Percentiles rank a stretch among this genome's conserved stretches.
Conservation (phyloP, 2,329 filamentous ascomycete species). For the Penicillium sp. region DNA sequence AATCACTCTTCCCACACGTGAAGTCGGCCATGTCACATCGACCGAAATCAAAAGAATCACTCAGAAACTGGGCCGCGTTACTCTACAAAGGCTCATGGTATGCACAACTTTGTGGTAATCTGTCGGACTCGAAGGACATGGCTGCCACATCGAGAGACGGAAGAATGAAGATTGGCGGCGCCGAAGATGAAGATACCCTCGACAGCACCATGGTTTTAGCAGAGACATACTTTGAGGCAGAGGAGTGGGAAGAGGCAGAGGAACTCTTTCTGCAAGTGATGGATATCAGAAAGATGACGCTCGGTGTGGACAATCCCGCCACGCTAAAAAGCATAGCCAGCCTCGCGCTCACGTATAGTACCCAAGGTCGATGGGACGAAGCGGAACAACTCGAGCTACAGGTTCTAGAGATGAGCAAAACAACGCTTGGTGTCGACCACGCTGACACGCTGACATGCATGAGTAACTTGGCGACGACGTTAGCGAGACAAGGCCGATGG, state of each 20-base stretch:
- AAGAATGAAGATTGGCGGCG: not conserved
- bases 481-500: not conserved
- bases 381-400: not conserved
- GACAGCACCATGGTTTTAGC: slow-evolving; percentile 1
- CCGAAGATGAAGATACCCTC: not conserved
- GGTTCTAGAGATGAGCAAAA: not conserved
- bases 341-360: not conserved
- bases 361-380: not conserved
- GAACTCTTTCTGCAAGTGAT: not conserved
- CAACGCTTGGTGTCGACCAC: not conserved
- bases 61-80: not conserved
- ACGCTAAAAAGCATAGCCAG: slow-evolving; percentile 22
- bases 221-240: slow-evolving; percentile 17
- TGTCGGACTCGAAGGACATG: not conserved
- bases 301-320: slow-evolving; percentile 26
- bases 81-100: slow-evolving; percentile 4
- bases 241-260: not conserved
- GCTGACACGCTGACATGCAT: not conserved
- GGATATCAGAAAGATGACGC: slow-evolving; percentile 14
- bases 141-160: not conserved
- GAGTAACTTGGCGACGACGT: not conserved
- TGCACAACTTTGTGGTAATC: slow-evolving; percentile 1
- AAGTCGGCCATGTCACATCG: slow-evolving; percentile 12
- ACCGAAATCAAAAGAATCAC: not conserved
- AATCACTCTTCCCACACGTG: slow-evolving; percentile 27